A percentile compares a stretch with the other conserved stretches of the same genome.
These are phyloP conservation scores for Metschnikowia aberdeeniae DNA, from an alignment of 805 yeast genomes.

Conservation along the genomic window DNA sequence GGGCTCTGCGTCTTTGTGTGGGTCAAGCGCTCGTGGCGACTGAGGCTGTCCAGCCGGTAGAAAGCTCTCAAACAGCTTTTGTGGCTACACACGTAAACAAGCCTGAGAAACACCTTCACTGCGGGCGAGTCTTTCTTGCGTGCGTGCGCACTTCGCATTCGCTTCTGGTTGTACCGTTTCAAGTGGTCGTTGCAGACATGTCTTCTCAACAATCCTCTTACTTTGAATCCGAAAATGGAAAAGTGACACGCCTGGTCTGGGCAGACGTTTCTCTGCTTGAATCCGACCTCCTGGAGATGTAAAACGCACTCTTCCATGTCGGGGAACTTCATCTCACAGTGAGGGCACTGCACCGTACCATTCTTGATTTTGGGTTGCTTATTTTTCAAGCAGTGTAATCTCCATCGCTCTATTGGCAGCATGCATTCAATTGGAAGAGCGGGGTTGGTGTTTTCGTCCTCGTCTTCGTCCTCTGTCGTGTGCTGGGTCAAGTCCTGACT, in stretches of 20 bases:
- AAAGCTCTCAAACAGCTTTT: slow-evolving; percentile 15
- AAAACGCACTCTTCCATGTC: slow-evolving; percentile 8
- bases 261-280: slow-evolving; percentile 15
- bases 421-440: not conserved
- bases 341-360: slow-evolving; percentile 8
- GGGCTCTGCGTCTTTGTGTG: not conserved
- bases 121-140: slow-evolving; percentile 5
- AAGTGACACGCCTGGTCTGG: slow-evolving; percentile 14
- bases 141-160: slow-evolving; percentile 5
- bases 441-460: not conserved
- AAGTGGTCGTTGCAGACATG: slow-evolving; percentile 18
- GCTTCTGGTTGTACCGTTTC: slow-evolving; percentile 14
- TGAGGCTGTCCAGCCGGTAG: slow-evolving; percentile 18
- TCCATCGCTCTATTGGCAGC: slow-evolving; percentile 2
- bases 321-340: slow-evolving; percentile 11
- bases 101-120: slow-evolving; percentile 9
- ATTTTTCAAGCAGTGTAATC: not conserved
- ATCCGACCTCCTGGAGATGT: slow-evolving; percentile 12
- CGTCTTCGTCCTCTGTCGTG: not conserved
- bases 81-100: slow-evolving; percentile 15
- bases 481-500: not conserved
- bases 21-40: slow-evolving; percentile 15
- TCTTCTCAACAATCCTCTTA: slow-evolving; percentile 15
- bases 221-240: slow-evolving; percentile 13
- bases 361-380: not conserved